Percentiles rank a stretch among this genome's conserved stretches.
phyloP scores from a whole-genome alignment of 495 filamentous ascomycete species.

The Daldinia caldariorum region DNA sequence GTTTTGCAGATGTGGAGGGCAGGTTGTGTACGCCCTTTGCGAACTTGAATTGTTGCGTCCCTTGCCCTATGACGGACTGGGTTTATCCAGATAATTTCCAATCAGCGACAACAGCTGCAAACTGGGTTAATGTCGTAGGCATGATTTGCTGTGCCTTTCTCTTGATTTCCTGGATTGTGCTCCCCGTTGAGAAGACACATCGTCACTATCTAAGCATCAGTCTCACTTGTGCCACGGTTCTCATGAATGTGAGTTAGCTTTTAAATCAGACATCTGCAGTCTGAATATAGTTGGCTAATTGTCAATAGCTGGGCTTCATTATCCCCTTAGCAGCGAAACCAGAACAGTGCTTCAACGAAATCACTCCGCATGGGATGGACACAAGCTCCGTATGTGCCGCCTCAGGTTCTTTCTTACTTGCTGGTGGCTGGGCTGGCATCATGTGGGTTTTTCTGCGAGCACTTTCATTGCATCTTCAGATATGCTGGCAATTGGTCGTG shows the following conservation, averaged over 20 bases:
- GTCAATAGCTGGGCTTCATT: conserved; percentile 77
- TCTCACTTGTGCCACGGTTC: conserved; percentile 74
- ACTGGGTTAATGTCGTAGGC: conserved; percentile 82
- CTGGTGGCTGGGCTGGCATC: conserved; percentile 82
- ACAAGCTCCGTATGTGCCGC: conserved; percentile 83
- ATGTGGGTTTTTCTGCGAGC: conserved; percentile 93
- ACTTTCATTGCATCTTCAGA: conserved; percentile 93
- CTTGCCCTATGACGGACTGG: conserved; percentile 88
- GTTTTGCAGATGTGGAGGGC: conserved; percentile 69
- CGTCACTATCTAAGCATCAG: conserved; percentile 93
- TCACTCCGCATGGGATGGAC: conserved; percentile 95
- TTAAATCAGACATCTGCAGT: not conserved
- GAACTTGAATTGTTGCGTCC: conserved; percentile 78
- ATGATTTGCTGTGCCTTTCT: conserved; percentile 78
- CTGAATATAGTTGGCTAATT: conserved; percentile 14
- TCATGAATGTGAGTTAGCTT: conserved; percentile 74
- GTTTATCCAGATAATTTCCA: conserved; percentile 81
- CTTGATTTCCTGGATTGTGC: conserved; percentile 79
- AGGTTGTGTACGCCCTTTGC: conserved; percentile 61
- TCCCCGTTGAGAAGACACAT: conserved; percentile 90
- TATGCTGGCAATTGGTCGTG: conserved; percentile 94
- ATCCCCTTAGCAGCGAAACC: conserved; percentile 85
- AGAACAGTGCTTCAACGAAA: conserved; percentile 84
- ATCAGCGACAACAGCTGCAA: conserved; percentile 69
- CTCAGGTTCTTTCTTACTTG: conserved; percentile 83